Conservation (phyloP, 1,139 yeast species). For the Taphrina wiesneri region DNA sequence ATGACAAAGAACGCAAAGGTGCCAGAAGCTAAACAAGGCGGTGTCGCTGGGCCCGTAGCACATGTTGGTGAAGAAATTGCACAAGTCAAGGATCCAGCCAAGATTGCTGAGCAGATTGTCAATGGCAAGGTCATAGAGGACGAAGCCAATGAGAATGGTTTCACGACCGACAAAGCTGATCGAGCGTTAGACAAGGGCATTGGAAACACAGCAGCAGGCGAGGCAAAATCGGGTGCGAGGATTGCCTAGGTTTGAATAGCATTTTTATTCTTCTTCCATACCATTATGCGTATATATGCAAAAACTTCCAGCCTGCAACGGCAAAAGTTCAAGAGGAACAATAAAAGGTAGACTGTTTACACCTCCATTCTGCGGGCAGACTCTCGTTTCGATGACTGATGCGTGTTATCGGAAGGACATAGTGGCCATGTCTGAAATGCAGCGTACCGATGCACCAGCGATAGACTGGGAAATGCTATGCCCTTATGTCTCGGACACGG, state of each 20-base stretch:
- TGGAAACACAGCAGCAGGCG: slow-evolving; percentile 1
- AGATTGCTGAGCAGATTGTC: background rate
- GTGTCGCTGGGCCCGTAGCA: slow-evolving; percentile 28
- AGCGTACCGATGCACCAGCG: too few species aligned
- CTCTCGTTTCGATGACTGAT: too few species aligned
- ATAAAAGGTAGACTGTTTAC: too few species aligned
- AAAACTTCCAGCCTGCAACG: too few species aligned
- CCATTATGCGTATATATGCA: background rate
- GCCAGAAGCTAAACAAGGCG: slow-evolving; percentile 6
- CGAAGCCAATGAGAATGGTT: slow-evolving; percentile 18
- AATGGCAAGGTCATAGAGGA: background rate
- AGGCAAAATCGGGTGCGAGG: background rate
- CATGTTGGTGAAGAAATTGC: slow-evolving; percentile 29
- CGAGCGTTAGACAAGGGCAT: background rate
- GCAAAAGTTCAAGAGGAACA: too few species aligned
- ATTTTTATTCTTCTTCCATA: background rate
- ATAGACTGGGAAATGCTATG: too few species aligned
- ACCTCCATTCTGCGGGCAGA: too few species aligned
- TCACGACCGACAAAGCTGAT: slow-evolving; percentile 2
- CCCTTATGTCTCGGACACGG: too few species aligned
- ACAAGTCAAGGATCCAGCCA: slow-evolving; percentile 14
- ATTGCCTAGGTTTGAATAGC: background rate
- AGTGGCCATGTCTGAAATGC: too few species aligned
- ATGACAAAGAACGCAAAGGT: background rate
- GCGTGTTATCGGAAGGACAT: too few species aligned